phyloP scores from a whole-genome alignment of 2,329 filamentous ascomycete genomes.

The Magnaporthiopsis incrustans region DNA sequence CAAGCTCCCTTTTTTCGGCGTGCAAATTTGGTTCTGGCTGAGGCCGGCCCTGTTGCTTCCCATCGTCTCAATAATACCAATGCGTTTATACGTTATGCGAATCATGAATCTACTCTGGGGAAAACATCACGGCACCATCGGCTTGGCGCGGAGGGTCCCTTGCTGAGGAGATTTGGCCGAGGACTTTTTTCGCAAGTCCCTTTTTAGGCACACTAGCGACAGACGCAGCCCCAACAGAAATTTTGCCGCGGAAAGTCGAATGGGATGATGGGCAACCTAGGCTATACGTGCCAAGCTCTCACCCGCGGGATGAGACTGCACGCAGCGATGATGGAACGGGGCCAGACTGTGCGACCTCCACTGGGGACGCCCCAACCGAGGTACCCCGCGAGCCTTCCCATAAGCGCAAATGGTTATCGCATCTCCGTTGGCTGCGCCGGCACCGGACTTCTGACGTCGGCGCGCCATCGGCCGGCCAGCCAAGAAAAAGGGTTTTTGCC shows the following conservation, averaged over 20 bases:
- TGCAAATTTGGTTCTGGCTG: not conserved
- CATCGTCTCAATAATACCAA: not conserved
- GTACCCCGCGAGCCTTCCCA: not conserved
- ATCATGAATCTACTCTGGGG: not conserved
- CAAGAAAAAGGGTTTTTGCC: not conserved
- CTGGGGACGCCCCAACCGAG: not conserved
- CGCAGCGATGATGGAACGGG: too few species aligned
- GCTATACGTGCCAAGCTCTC: not conserved
- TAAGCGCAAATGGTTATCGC: too few species aligned
- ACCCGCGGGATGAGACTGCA: too few species aligned
- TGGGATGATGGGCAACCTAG: not conserved
- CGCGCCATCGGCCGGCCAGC: not conserved
- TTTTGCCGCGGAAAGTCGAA: not conserved
- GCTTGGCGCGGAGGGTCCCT: not conserved
- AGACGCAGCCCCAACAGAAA: not conserved
- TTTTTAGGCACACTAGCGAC: not conserved
- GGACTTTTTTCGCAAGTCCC: not conserved
- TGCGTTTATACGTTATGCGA: not conserved
- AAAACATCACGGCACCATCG: not conserved
- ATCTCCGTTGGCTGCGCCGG: not conserved
- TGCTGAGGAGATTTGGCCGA: not conserved
- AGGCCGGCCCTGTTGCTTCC: too few species aligned
- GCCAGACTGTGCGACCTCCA: not conserved
- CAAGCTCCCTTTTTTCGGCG: not conserved
- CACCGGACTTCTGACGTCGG: not conserved